Base-by-base conservation (phyloP, 148 eudicot genomes). In the Cornus suecica region DNA sequence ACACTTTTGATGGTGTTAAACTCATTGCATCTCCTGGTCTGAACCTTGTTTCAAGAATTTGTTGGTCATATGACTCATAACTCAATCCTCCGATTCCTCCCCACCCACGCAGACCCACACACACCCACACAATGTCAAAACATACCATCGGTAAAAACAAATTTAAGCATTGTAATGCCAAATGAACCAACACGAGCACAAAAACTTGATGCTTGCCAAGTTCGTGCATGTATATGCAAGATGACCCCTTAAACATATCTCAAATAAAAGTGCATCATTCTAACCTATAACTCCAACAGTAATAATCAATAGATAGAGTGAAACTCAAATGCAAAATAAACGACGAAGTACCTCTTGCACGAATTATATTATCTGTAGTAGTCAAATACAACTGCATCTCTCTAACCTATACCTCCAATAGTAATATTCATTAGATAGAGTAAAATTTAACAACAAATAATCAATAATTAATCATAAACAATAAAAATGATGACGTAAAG, bases 371-470 rank as follows among this genome's bases (percentile, higher is more conserved):
- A 79, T 92, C 97, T 13, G 97, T 88, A 41, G 94, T 86, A 34
- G 97, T 95, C 83, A 95, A 76, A 80, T 95, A 92, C 88, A 92
- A 54, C 77, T 84, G 94, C 97, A 95, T 89, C 78, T 91, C 99
- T 80, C 85, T 87, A 78, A 95, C 97, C 99, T 95, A 69, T 10
- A 73, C 15, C 22, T 31, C 52, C 24, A 15, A 81, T 69, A 68
- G 16, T 32, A 16, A 68, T 5, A n/a, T 25, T 42, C 68, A 31
- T 74, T 10, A 22, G 27, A 37, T 37, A 73, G 31, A 24, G 16
- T 18, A 6, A 22, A 48, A 1, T 48, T 13, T 11, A 48, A 48
- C 54, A 25, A 2, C 18, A 68, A 32, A 16, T 27, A 52, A n/a
- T 26, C 63, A 24, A 64, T 11, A 8, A 22, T 24, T 1, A 7